Conservation (phyloP, 2,329 filamentous ascomycete species). For the Aspergillus viridinutans region DNA sequence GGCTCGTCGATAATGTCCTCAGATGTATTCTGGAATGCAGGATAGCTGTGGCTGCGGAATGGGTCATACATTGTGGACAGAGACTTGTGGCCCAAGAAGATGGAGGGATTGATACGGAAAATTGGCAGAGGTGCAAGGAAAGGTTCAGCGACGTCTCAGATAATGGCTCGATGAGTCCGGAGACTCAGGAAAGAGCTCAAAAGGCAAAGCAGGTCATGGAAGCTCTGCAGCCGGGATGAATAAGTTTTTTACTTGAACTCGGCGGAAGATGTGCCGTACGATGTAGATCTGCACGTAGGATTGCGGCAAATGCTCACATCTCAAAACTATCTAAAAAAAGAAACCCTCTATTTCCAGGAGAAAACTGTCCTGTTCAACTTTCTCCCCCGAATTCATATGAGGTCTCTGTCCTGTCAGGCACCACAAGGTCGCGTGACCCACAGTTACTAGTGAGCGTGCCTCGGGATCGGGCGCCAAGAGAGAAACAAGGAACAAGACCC, state of each 20-base stretch:
- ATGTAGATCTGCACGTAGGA: neutral
- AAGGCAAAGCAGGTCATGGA: neutral
- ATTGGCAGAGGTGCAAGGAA: neutral
- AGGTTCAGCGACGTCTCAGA: neutral
- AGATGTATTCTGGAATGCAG: neutral
- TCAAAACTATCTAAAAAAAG: too few relatives aligned
- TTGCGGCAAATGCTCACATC: neutral
- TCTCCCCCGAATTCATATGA: too few relatives aligned
- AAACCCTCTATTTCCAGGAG: too few relatives aligned
- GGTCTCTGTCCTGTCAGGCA: neutral
- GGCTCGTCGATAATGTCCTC: neutral
- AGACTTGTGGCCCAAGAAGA: neutral
- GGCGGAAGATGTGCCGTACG: neutral
- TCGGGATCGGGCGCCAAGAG: neutral
- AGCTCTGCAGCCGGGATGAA: neutral
- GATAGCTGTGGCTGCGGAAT: neutral
- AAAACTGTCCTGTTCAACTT: too few relatives aligned
- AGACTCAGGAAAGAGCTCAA: neutral
- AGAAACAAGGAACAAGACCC: neutral
- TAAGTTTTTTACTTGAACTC: too few relatives aligned
- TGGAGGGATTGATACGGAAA: neutral
- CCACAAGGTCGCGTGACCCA: neutral
- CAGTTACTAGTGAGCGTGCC: neutral
- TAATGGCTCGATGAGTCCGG: neutral
- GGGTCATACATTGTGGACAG: neutral